A percentile compares a stretch with the other conserved stretches of the same genome.
Evolutionary conservation across 345 rosid genomes (phyloP).

Genomic region (Corchorus olitorius): DNA sequence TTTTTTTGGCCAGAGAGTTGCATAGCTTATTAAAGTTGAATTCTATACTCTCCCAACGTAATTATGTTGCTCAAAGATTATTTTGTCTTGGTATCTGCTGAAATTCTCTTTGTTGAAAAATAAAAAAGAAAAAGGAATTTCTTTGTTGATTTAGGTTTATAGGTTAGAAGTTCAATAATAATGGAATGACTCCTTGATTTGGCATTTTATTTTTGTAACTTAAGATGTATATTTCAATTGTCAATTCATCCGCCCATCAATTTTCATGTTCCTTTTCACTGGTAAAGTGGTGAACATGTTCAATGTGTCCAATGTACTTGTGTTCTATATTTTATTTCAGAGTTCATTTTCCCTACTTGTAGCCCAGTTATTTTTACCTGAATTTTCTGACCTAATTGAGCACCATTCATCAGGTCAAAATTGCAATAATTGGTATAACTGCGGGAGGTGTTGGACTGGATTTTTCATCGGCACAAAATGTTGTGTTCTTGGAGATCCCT

Average conservation of each 20-base stretch:
- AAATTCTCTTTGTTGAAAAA: not conserved
- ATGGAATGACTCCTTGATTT: not conserved
- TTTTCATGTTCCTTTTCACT: not conserved
- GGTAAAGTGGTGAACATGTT: not conserved
- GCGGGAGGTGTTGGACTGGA: conserved; percentile 98
- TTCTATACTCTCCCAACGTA: not conserved
- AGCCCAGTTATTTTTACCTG: not conserved
- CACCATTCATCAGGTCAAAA: conserved; percentile 53
- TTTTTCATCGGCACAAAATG: conserved; percentile 86
- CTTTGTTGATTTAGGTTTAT: not conserved
- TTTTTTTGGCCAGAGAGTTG: too few relatives aligned
- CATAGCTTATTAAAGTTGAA: not conserved
- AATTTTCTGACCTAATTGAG: conserved; percentile 1
- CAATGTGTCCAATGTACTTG: not conserved
- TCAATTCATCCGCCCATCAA: not conserved
- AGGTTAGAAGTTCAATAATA: not conserved
- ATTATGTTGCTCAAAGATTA: not conserved
- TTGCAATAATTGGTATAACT: conserved; percentile 87
- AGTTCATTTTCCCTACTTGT: not conserved
- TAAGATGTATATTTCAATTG: not conserved
- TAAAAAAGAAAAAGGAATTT: too few relatives aligned
- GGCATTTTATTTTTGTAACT: not conserved
- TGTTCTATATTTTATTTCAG: not conserved
- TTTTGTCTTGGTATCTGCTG: not conserved
- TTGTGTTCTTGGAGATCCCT: conserved; percentile 92